These are phyloP conservation scores for Comarum palustre DNA, from an alignment of 306 rosid genomes.

Conservation along the genomic window DNA sequence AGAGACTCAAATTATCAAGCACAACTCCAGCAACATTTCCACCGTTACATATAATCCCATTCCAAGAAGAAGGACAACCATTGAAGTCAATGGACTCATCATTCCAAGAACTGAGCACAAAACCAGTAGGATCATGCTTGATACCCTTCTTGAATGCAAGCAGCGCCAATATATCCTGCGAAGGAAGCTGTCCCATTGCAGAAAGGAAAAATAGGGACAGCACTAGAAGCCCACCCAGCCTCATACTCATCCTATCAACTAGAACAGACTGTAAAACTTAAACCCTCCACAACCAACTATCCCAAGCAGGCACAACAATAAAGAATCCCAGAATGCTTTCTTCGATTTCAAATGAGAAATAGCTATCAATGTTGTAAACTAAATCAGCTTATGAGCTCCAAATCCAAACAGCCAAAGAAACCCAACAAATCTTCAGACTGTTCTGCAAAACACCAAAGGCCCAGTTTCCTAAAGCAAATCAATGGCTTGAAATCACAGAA, in stretches of 20 bases:
- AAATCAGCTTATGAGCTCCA: constrained; percentile 17
- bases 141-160: constrained; percentile 84
- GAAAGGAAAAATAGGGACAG: constrained; percentile 55
- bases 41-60: constrained; percentile 83
- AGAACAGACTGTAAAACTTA: constrained; percentile 18
- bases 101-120: constrained; percentile 87
- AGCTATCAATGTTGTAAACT: not conserved
- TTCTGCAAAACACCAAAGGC: constrained; percentile 19
- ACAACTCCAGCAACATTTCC: constrained; percentile 95
- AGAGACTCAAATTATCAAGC: constrained; percentile 74
- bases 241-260: constrained; percentile 41
- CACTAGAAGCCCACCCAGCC: constrained; percentile 50
- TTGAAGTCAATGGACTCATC: constrained; percentile 94
- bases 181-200: constrained; percentile 86
- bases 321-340: constrained; percentile 12
- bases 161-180: constrained; percentile 88
- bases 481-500: constrained; percentile 22
- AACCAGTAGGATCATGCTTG: constrained; percentile 93
- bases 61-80: constrained; percentile 99
- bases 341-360: not conserved
- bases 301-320: constrained; percentile 8
- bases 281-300: constrained; percentile 21
- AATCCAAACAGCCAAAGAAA: constrained; percentile 19
- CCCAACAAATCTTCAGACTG: constrained; percentile 16
- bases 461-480: constrained; percentile 13